A percentile compares a stretch with the other conserved stretches of the same genome.
Evolutionary conservation across 208 protist species (phyloP).

Genomic region (Trypanosoma vivax): DNA sequence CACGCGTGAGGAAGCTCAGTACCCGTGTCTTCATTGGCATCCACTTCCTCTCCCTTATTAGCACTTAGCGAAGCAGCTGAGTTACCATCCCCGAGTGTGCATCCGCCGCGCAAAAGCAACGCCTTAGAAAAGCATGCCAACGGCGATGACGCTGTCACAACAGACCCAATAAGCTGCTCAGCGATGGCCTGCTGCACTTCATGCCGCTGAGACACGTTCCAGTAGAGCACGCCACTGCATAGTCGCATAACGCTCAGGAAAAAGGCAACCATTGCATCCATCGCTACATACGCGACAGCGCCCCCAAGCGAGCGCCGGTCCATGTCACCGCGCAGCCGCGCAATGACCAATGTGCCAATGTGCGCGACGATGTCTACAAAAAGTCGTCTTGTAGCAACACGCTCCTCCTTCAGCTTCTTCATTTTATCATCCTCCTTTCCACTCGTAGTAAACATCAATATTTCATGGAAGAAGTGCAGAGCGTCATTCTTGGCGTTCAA

Average conservation of each 20-base stretch:
- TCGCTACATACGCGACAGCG: neutral
- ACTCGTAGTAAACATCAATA: slow-evolving; percentile 7
- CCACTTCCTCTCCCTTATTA: neutral
- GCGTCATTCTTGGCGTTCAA: slow-evolving; percentile 29
- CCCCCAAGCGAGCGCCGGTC: neutral
- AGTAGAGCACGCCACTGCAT: slow-evolving; percentile 22
- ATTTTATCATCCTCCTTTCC: neutral
- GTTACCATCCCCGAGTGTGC: neutral
- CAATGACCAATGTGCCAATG: slow-evolving; percentile 25
- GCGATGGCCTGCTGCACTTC: slow-evolving; percentile 15
- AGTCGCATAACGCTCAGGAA: slow-evolving; percentile 45
- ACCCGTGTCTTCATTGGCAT: neutral
- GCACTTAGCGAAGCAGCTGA: neutral
- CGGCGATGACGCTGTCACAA: neutral
- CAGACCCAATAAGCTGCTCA: neutral
- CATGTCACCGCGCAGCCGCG: slow-evolving; percentile 7
- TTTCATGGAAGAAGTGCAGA: slow-evolving; percentile 22
- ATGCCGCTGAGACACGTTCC: slow-evolving; percentile 13
- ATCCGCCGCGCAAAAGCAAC: slow-evolving; percentile 15
- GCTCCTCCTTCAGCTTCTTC: slow-evolving; percentile 5
- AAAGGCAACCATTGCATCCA: slow-evolving; percentile 35
- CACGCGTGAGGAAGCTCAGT: slow-evolving; percentile 9
- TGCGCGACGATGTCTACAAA: slow-evolving; percentile 43
- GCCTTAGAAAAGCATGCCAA: neutral
- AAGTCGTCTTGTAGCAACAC: slow-evolving; percentile 1